Evolutionary conservation across 768 basidiomycete species (phyloP).

Genomic region (Leucosporidium scottii): DNA sequence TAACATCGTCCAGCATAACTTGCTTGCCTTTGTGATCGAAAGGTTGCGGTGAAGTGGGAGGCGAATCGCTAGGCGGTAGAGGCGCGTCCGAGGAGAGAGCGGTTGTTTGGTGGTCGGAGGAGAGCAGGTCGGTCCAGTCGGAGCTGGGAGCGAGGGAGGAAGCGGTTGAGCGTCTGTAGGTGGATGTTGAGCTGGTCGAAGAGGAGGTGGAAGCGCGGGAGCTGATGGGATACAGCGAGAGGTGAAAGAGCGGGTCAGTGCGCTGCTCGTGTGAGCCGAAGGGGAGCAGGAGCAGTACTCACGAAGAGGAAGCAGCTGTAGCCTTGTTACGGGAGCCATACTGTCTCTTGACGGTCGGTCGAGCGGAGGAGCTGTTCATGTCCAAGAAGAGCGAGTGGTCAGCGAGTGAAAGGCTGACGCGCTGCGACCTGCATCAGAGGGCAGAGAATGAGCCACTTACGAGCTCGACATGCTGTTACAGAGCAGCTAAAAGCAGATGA

Average conservation of each 20-base stretch:
- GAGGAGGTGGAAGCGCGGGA: constrained; percentile 9
- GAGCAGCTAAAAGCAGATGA: no score
- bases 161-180: no score
- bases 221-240: neutral
- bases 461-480: no score
- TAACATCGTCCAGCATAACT: neutral
- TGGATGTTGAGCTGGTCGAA: neutral
- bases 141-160: neutral
- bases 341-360: constrained; percentile 24
- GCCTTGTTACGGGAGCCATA: constrained; percentile 26
- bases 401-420: no score
- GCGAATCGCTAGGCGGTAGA: neutral
- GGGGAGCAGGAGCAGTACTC: neutral
- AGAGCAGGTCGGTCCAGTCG: constrained; percentile 3
- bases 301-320: neutral
- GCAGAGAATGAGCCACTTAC: no score
- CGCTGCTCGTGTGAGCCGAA: neutral
- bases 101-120: neutral
- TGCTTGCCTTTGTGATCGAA: neutral
- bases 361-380: neutral
- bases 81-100: neutral
- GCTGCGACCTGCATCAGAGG: no score
- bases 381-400: no score
- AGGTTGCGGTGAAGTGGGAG: neutral
- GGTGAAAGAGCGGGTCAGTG: neutral